A percentile compares a stretch with the other conserved stretches of the same genome.
These are phyloP conservation scores for Pseudonitzschia multiseries DNA, from an alignment of 108 stramenopile species.

Conservation along the genomic window DNA sequence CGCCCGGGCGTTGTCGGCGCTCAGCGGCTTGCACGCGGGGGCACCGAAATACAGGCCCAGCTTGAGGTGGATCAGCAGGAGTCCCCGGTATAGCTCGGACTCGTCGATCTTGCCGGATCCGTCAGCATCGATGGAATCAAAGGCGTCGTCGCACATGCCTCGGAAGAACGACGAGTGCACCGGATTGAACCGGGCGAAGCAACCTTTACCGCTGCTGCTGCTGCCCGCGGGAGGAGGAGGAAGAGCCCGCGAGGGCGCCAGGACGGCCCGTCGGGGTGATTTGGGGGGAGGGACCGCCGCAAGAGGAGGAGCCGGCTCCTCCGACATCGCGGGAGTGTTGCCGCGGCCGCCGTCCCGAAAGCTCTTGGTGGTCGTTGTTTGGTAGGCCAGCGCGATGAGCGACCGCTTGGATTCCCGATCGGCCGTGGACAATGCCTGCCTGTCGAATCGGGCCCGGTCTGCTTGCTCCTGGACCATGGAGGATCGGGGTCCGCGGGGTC, in stretches of 20 bases:
- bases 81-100: constrained; percentile 73
- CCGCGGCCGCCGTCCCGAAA: not conserved
- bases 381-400: not conserved
- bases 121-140: constrained; percentile 70
- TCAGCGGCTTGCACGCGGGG: constrained; percentile 75
- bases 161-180: constrained; percentile 45
- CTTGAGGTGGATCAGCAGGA: constrained; percentile 79
- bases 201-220: not conserved
- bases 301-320: no score
- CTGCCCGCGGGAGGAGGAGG: not conserved
- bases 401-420: not conserved
- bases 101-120: constrained; percentile 63
- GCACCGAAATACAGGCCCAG: constrained; percentile 75
- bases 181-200: constrained; percentile 29
- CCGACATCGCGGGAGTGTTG: no score
- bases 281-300: no score
- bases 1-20: constrained; percentile 44
- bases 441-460: not conserved
- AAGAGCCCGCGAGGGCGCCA: no score
- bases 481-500: not conserved
- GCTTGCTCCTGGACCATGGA: not conserved
- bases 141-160: constrained; percentile 48
- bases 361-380: not conserved
- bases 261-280: no score
- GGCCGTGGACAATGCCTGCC: not conserved